Evolutionary conservation across 2,329 filamentous ascomycete genomes (phyloP), one percentile per base, ranked within the genome.

Genomic region (Chaetomium olivaceum): DNA sequence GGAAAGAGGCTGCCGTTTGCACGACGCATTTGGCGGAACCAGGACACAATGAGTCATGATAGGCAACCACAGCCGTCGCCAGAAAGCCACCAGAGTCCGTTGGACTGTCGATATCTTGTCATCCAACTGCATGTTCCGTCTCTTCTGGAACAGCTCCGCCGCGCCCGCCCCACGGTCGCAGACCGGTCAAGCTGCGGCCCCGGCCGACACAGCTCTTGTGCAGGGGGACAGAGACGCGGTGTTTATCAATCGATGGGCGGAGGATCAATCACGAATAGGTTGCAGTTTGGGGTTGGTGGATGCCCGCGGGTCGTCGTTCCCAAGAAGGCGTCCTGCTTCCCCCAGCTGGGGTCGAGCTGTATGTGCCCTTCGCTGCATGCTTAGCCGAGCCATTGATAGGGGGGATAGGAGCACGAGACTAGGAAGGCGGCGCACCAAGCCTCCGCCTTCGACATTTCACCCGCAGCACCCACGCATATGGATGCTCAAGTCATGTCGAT

Each of bases 1-100:
- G 31, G 46, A 69, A 66, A 68, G 57, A 61, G 61, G 65, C 62
- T 58, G 62, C 60, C n/a, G 16, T 23, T 16, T 65, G 58, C 58
- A 52, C 63, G 61, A 66, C 64, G 56, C 27, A 21, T 39, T 39
- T 50, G 63, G 54, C 55, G 27, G 25, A 39, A 39, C 33, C 12
- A 62, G 55, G 48, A 43, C 27, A 23, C 31, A 59, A 27, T 51
- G 36, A 39, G 57, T 46, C 61, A 58, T 68, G 67, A 67, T 67
- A 68, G 65, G 69, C 61, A 59, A 55, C 57, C 61, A 19, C 19
- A 33, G 58, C 27, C 46, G 64, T 52, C 67, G 25, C 46, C 43
- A 52, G 39, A 63, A 63, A 56, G 66, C 64, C 63, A 68, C 60
- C 43, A 9, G 16, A n/a, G 54, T n/a, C 36, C 21, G 21, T 19